A percentile compares a stretch with the other conserved stretches of the same genome.
These are phyloP conservation scores for Aspergillus steynii DNA, from an alignment of 495 filamentous ascomycete species.

Conservation along the genomic window DNA sequence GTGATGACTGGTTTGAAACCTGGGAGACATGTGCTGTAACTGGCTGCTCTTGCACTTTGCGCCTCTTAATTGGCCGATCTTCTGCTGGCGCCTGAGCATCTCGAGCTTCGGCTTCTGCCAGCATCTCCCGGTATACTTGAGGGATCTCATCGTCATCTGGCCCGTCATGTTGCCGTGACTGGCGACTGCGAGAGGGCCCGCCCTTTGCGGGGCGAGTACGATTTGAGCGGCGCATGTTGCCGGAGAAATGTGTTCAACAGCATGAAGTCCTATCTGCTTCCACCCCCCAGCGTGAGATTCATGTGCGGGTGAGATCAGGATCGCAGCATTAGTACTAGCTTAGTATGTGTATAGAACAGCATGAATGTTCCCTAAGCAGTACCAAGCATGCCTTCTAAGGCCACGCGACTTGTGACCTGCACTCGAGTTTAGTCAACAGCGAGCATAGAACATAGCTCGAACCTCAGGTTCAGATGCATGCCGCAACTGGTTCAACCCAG, in stretches of 20 bases:
- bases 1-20: constrained; percentile 12
- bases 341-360: too few relatives aligned
- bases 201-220: constrained; percentile 7
- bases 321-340: too few relatives aligned
- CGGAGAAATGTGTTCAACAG: background rate
- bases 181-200: constrained; percentile 18
- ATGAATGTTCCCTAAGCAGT: too few relatives aligned
- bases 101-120: constrained; percentile 59
- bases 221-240: constrained; percentile 8
- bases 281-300: background rate
- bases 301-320: background rate
- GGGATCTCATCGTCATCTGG: constrained; percentile 37
- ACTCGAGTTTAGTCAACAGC: too few relatives aligned
- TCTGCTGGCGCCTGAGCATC: constrained; percentile 31
- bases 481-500: background rate
- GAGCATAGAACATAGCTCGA: too few relatives aligned
- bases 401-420: too few relatives aligned
- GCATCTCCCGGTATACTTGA: constrained; percentile 66
- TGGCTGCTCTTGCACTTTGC: constrained; percentile 37
- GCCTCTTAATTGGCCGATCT: constrained; percentile 45
- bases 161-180: constrained; percentile 10
- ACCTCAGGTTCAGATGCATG: background rate
- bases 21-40: constrained; percentile 14
- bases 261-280: background rate
- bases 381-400: too few relatives aligned